Percentiles rank a stretch among this genome's conserved stretches.
These are phyloP conservation scores for Globisporangium alternatum DNA, from an alignment of 352 stramenopile genomes.

Conservation along the genomic window DNA sequence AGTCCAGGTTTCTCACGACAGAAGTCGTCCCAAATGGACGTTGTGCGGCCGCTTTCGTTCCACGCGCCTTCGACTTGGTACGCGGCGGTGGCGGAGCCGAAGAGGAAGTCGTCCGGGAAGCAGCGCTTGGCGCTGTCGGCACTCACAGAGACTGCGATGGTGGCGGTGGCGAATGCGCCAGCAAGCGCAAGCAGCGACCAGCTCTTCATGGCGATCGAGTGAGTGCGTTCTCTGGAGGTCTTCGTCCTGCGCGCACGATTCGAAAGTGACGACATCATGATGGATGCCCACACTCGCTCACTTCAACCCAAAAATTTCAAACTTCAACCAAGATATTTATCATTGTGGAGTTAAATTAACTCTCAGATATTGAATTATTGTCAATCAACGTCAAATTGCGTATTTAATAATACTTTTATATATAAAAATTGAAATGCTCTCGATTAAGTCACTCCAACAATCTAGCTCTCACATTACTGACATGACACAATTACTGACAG, in stretches of 20 bases:
- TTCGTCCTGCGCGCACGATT: neutral
- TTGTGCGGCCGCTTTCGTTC: slow-evolving; percentile 73
- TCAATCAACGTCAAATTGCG: no score
- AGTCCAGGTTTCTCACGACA: slow-evolving; percentile 76
- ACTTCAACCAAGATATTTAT: neutral
- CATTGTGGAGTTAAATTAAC: neutral
- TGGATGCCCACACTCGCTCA: neutral
- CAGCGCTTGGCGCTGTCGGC: slow-evolving; percentile 27
- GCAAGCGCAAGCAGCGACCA: neutral
- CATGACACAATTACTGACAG: neutral
- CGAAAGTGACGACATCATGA: neutral
- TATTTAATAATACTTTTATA: neutral
- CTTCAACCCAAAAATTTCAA: neutral
- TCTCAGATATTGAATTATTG: no score
- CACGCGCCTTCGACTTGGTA: slow-evolving; percentile 94
- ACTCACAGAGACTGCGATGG: neutral
- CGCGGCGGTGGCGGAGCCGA: slow-evolving; percentile 85
- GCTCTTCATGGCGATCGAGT: slow-evolving; percentile 1
- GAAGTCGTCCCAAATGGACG: slow-evolving; percentile 94
- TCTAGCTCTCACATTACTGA: neutral
- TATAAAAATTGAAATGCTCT: neutral
- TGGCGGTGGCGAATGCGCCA: neutral
- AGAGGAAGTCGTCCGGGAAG: slow-evolving; percentile 79
- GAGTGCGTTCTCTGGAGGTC: neutral
- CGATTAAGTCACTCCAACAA: neutral